These are phyloP conservation scores for Lachnellula willkommii DNA, from an alignment of 2,329 filamentous ascomycete species.

Conservation along the genomic window DNA sequence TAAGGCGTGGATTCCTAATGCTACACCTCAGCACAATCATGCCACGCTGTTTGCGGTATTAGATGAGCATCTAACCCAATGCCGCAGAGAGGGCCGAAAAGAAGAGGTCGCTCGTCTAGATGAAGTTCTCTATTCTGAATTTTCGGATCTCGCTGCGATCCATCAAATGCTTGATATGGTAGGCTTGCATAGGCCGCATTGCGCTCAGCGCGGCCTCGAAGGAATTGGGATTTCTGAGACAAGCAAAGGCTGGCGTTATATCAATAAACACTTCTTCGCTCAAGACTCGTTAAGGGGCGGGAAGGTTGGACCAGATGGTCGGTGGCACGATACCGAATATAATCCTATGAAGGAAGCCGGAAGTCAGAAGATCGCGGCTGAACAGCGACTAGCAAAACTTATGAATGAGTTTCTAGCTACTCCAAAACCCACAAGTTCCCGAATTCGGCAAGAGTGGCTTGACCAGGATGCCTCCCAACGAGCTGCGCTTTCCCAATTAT, in stretches of 20 bases:
- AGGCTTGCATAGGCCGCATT: not conserved
- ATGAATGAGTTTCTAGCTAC: not conserved
- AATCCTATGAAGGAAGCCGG: not conserved
- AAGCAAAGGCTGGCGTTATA: not conserved
- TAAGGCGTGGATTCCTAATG: not conserved
- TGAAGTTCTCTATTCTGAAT: not conserved
- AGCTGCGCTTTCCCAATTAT: not conserved
- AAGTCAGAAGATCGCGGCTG: not conserved
- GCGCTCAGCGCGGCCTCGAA: too few species aligned
- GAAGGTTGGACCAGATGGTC: too few species aligned
- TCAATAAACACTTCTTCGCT: not conserved
- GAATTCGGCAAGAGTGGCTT: not conserved
- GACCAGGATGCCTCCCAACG: constrained; percentile 4
- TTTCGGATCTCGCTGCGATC: constrained; percentile 2
- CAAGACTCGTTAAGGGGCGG: not conserved
- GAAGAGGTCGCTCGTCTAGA: constrained; percentile 3
- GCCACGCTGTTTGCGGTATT: not conserved
- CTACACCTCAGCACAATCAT: not conserved
- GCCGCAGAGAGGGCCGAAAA: not conserved
- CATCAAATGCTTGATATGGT: constrained; percentile 1
- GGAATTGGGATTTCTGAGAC: not conserved
- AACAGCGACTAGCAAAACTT: not conserved
- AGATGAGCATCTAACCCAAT: constrained; percentile 1
- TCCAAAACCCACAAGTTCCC: constrained; percentile 1
- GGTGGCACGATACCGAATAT: not conserved